Conservation (phyloP, 805 yeast species). For the Saccharomycopsis sp. region DNA sequence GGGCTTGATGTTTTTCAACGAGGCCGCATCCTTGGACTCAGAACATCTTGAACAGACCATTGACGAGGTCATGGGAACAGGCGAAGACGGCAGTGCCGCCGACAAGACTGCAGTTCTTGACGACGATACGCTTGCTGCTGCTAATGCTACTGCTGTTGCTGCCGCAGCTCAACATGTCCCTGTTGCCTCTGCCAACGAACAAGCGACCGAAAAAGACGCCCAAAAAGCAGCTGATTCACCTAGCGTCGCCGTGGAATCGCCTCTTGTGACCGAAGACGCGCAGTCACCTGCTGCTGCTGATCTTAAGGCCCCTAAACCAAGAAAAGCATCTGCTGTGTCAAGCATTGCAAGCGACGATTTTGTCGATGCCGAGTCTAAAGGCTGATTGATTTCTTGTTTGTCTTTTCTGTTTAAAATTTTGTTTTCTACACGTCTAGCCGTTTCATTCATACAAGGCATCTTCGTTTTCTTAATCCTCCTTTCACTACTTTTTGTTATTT, state of each 20-base stretch:
- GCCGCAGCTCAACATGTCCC: too few relatives aligned
- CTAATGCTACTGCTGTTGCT: too few relatives aligned
- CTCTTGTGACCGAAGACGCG: neutral
- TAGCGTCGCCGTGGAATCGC: neutral
- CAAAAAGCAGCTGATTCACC: neutral
- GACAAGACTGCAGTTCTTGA: constrained; percentile 2
- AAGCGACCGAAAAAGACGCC: neutral
- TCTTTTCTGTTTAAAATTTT: neutral
- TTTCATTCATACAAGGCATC: too few relatives aligned
- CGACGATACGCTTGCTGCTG: neutral
- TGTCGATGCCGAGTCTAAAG: neutral
- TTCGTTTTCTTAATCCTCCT: too few relatives aligned
- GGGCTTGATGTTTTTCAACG: constrained; percentile 6
- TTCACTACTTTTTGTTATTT: too few relatives aligned
- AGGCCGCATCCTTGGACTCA: constrained; percentile 9
- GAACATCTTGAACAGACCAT: constrained; percentile 14
- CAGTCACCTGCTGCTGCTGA: neutral
- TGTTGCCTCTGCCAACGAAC: too few relatives aligned
- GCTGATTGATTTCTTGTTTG: neutral
- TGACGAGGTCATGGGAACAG: constrained; percentile 14
- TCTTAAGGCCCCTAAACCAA: neutral
- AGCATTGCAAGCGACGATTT: neutral
- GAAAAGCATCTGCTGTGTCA: neutral
- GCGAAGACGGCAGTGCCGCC: constrained; percentile 5
- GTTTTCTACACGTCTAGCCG: too few relatives aligned